A percentile compares a stretch with the other conserved stretches of the same genome.
Conservation (phyloP, 306 rosid genomes). For the Pachyrhizus erosus region DNA sequence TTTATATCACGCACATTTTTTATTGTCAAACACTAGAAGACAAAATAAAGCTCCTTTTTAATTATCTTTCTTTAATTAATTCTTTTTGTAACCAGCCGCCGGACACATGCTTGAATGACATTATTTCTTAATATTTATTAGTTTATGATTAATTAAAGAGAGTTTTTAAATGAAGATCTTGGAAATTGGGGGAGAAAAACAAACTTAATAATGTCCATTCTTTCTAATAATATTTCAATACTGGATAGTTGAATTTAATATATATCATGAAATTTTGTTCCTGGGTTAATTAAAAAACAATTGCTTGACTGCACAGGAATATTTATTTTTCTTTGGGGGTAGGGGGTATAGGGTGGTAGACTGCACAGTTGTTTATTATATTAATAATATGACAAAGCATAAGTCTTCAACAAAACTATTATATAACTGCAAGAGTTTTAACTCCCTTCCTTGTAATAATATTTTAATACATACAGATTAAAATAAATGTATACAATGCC, state of each 20-base stretch:
- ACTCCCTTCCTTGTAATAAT: not conserved
- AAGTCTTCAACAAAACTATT: not conserved
- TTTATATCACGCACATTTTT: slow-evolving; percentile 28
- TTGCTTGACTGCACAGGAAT: slow-evolving; percentile 4
- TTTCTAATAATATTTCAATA: slow-evolving; percentile 31
- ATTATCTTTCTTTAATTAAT: slow-evolving; percentile 9
- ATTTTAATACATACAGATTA: not conserved
- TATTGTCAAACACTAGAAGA: slow-evolving; percentile 43
- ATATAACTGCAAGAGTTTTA: not conserved
- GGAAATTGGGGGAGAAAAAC: slow-evolving; percentile 24
- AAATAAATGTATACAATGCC: not conserved
- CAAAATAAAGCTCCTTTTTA: slow-evolving; percentile 46
- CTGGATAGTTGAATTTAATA: slow-evolving; percentile 20
- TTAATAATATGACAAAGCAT: not conserved
- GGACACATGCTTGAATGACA: slow-evolving; percentile 44
- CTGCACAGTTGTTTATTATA: not conserved
- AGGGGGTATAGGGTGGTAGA: not conserved
- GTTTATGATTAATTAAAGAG: slow-evolving; percentile 21
- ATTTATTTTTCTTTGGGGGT: not conserved
- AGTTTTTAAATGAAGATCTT: slow-evolving; percentile 21
- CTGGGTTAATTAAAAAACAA: not conserved
- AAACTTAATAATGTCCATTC: slow-evolving; percentile 40
- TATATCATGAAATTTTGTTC: not conserved
- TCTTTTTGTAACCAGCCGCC: slow-evolving; percentile 47
- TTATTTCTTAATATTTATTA: slow-evolving; percentile 30